These are phyloP conservation scores for Monosporascus cannonballus DNA, from an alignment of 2,329 filamentous ascomycete species.

Conservation along the genomic window DNA sequence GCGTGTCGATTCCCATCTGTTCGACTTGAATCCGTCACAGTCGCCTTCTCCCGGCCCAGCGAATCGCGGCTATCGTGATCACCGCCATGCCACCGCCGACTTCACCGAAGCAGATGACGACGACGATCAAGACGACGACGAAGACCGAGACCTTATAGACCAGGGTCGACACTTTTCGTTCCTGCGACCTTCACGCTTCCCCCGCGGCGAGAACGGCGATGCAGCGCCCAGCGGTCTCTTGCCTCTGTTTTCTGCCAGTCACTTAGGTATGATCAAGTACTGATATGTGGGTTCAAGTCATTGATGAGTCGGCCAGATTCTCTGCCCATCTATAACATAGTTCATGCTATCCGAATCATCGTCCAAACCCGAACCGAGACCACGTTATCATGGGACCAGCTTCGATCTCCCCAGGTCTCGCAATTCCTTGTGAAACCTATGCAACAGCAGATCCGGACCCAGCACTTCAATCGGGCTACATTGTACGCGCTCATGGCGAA, in stretches of 20 bases:
- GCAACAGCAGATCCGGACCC: conserved; percentile 76
- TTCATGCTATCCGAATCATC: conserved; percentile 81
- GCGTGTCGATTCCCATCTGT: conserved; percentile 18
- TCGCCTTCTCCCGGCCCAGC: conserved; percentile 22
- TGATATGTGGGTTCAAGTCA: background rate
- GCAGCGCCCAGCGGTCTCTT: conserved; percentile 36
- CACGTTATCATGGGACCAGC: conserved; percentile 87
- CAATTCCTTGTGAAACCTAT: conserved; percentile 95
- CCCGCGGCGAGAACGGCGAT: conserved; percentile 31
- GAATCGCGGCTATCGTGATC: conserved; percentile 29
- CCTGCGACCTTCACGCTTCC: conserved; percentile 24
- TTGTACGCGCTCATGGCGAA: conserved; percentile 90
- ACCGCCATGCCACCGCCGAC: conserved; percentile 54
- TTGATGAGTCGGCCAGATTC: conserved; percentile 51
- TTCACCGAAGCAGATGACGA: conserved; percentile 59
- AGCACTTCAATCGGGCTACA: conserved; percentile 80
- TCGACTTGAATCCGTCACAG: conserved; percentile 15
- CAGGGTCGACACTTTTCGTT: conserved; percentile 1
- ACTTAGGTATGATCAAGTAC: conserved; percentile 54
- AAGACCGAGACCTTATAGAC: conserved; percentile 19
- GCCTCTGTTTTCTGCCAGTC: conserved; percentile 73
- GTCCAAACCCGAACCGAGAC: conserved; percentile 85
- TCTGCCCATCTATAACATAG: conserved; percentile 83
- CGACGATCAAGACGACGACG: conserved; percentile 33
- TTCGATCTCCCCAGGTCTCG: conserved; percentile 91